Evolutionary conservation across 2,329 filamentous ascomycete genomes (phyloP).

Genomic region (Xylariaceae sp.): DNA sequence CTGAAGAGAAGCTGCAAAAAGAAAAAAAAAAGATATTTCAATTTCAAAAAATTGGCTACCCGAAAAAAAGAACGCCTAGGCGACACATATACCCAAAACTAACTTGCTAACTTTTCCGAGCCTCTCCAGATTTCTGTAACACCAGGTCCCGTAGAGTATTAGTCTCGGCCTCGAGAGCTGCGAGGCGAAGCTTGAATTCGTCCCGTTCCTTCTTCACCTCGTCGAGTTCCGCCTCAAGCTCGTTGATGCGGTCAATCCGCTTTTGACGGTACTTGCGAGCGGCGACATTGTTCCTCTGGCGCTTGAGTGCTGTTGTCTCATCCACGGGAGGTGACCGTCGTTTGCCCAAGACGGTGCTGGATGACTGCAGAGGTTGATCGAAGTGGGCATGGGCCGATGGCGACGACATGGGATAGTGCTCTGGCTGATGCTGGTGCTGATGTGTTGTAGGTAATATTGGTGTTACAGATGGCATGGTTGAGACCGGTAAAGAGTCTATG

Average conservation of each 20-base stretch:
- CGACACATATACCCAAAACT: conserved; percentile 8
- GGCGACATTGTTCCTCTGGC: conserved; percentile 65
- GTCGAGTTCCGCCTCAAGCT: conserved; percentile 55
- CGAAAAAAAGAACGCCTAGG: conserved; percentile 16
- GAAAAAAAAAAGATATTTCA: conserved; percentile 4
- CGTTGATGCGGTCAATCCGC: conserved; percentile 59
- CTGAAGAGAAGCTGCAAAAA: conserved; percentile 23
- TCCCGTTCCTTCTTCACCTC: conserved; percentile 58
- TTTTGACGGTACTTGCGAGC: conserved; percentile 67
- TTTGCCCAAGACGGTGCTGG: conserved; percentile 21
- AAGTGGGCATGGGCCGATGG: conserved; percentile 8
- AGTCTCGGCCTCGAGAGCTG: conserved; percentile 60
- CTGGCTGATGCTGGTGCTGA: conserved; percentile 5
- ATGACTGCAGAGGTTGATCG: conserved; percentile 24
- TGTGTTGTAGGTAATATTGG: conserved; percentile 5
- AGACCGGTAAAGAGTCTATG: conserved; percentile 21
- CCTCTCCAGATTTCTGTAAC: conserved; percentile 33
- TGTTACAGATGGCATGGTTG: conserved; percentile 18
- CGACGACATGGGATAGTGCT: conserved; percentile 18
- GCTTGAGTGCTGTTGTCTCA: conserved; percentile 44
- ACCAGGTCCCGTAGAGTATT: conserved; percentile 51
- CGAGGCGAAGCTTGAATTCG: conserved; percentile 56
- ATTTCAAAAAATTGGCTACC: conserved; percentile 15
- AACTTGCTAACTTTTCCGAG: conserved; percentile 20
- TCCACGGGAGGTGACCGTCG: conserved; percentile 28